Evolutionary conservation across 1,284 basidiomycete genomes (phyloP), one percentile per base, ranked within the genome.

Genomic region (Takashimella tepidaria): DNA sequence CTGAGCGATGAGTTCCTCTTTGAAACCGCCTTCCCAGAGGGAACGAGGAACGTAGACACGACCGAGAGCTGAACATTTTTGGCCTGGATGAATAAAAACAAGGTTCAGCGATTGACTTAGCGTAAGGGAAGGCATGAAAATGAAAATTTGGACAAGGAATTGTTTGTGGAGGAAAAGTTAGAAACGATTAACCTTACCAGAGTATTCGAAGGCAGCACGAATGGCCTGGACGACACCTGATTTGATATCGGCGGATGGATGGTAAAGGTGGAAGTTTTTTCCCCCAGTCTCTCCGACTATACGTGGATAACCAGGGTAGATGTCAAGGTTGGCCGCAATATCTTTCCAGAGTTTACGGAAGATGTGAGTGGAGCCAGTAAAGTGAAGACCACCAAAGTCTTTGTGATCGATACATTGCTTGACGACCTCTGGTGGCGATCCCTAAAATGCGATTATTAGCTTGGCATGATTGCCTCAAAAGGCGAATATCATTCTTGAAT

Each of bases 261-360:
- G 95, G 49, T 98, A 80, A 53, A 98, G 68, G 79, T 98, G 95
- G 82, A 95, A 98, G 81, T 98, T 98, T 82, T 98, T 98, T 58
- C 95, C 93, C 41, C 59, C 59, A 24, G 59, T 60, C 79, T 96
- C 91, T 20, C 92, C 92, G 5, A 96, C 91, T 58, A 99, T 89
- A 63, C 95, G 82, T 1, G 96, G 95, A 78, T 97, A 98, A 16
- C 83, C 80, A 67, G 79, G 83, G 80, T 96, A 96, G 50, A 80
- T 82, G 73, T 90, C 89, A 54, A 97, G 72, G 78, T 98, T 96
- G 64, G 78, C 73, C 5, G 88, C 88, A 67, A 98, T 96, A 72
- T 95, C 86, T 79, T 92, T 95, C 95, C 95, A 99, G 43, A 99
- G 83, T 72, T 86, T 84, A 76, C 86, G 86, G 85, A 96, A 98